phyloP scores from a whole-genome alignment of 2,329 filamentous ascomycete genomes.

The Fusarium sp. region DNA sequence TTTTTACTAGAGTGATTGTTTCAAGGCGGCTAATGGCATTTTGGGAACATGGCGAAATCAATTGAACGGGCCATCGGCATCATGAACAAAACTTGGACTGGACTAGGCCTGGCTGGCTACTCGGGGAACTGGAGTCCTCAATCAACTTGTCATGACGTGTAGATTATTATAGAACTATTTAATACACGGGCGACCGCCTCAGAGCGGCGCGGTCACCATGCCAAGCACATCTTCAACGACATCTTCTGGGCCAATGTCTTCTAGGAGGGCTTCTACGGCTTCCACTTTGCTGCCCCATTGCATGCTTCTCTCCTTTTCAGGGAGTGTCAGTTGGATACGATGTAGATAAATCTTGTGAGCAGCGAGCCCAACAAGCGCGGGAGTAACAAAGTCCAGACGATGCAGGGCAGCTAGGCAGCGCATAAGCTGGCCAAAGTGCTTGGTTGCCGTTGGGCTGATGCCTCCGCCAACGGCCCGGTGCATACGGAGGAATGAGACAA shows the following conservation, averaged over 20 bases:
- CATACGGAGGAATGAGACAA: conserved; percentile 86
- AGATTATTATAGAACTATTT: conserved; percentile 46
- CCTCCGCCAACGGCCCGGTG: conserved; percentile 86
- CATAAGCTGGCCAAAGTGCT: conserved; percentile 77
- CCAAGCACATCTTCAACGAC: conserved; percentile 74
- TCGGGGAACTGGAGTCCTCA: conserved; percentile 33
- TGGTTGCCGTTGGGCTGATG: conserved; percentile 81
- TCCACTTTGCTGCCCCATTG: conserved; percentile 89
- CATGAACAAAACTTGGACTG: conserved; percentile 33
- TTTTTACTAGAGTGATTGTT: conserved; percentile 36
- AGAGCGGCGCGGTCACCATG: conserved; percentile 65
- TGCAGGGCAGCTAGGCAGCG: conserved; percentile 85
- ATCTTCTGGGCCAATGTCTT: conserved; percentile 69
- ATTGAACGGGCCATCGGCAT: conserved; percentile 25
- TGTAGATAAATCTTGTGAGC: conserved; percentile 90
- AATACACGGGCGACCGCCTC: conserved; percentile 38
- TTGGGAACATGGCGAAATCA: conserved; percentile 40
- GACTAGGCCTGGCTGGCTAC: conserved; percentile 29
- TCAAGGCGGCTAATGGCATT: conserved; percentile 37
- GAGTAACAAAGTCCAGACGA: conserved; percentile 82
- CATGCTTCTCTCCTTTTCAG: conserved; percentile 84
- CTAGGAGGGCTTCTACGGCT: conserved; percentile 75
- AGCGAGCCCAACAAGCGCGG: conserved; percentile 84
- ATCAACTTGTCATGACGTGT: conserved; percentile 36
- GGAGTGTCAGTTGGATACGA: conserved; percentile 76